Evolutionary conservation across 768 basidiomycete species (phyloP), one percentile per base, ranked within the genome.

Genomic region (Mycena albidolilacea): DNA sequence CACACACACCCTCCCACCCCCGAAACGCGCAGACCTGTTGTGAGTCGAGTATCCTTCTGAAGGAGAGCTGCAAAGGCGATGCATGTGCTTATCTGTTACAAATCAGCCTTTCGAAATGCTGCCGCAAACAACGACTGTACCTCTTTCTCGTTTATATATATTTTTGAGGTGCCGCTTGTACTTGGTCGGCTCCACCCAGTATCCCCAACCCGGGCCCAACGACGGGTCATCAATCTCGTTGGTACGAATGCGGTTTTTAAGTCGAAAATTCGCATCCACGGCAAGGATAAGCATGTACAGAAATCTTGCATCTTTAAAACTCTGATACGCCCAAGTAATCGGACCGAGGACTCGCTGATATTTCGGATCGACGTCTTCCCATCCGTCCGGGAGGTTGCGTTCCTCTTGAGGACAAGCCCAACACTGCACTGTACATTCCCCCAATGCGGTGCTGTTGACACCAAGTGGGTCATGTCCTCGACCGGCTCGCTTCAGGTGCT

Each of bases 241-340:
- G 6, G 62, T 57, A 1, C 68, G 48, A 14, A 48, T 46, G 7
- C 70, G 60, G n/a, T 72, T 57, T 57, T 77, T 77, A 6, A 79
- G 60, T 5, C 68, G 58, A 50, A 80, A 80, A 58, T 78, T 78
- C 5, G 76, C 68, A 19, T 79, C 76, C 0, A 79, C 58, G 2
- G 75, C 71, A 6, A 74, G 15, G 0, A 67, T 8, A 0, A 69
- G 48, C 58, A 61, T 74, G 39, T 69, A 76, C 0, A 78, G 41
- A 39, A 66, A 73, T 30, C 75, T 63, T 5, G 12, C 21, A 30
- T 30, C 30, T 30, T 30, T 30, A 10, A 10, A 8, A 43, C n/a
- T 60, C 64, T 66, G 67, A 30, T 30, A 30, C 30, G 30, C 30
- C 30, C 11, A 35, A 35, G 30, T 15, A 54, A 58, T 35, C 7